Evolutionary conservation across 352 stramenopile genomes (phyloP), one percentile per base, ranked within the genome.

Genomic region (Phytophthora citricola): DNA sequence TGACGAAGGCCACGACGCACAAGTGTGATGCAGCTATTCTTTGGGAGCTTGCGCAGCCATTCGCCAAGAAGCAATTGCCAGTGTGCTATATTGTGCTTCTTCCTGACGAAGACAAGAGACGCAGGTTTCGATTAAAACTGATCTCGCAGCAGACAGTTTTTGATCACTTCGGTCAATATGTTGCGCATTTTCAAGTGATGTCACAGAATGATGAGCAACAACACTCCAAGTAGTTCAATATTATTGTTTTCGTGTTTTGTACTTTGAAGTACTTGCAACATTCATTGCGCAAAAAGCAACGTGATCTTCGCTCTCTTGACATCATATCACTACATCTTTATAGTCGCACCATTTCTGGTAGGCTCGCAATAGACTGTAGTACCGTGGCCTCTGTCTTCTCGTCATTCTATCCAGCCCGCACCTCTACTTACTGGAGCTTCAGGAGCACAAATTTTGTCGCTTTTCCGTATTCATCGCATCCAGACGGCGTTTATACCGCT

Each of bases 401-500:
- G 0, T 31, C 36, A 39, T 34, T 45, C 6, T 55, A 20, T 54
- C 22, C 29, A 20, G 14, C 27, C 38, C 10, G 11, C 7, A 27
- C 20, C 27, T 52, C 41, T n/a, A 2, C 17, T 41, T 4, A 10
- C 29, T 34, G 29, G 29, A 10, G 29, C 29, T 34, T 10, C 29
- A 34, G 29, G 36, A 36, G 36, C 3, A 38, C 29, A 43, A 5
- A n/a, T 36, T 50, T 2, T 10, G 52, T 17, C 56, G 50, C 5
- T 26, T 41, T 34, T 41, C 26, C n/a, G 55, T 61, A 34, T 65
- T 52, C 43, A 55, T 56, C 4, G 17, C 43, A 39, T 79, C 69
- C 1, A 90, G 60, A 9, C 58, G 54, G 9, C 48, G 50, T 34
- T 72, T 77, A 64, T 87, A 90, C 20, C 66, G 68, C 22, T 76